Base-by-base conservation (phyloP, 352 stramenopile genomes). In the Globisporangium uncinulatum region DNA sequence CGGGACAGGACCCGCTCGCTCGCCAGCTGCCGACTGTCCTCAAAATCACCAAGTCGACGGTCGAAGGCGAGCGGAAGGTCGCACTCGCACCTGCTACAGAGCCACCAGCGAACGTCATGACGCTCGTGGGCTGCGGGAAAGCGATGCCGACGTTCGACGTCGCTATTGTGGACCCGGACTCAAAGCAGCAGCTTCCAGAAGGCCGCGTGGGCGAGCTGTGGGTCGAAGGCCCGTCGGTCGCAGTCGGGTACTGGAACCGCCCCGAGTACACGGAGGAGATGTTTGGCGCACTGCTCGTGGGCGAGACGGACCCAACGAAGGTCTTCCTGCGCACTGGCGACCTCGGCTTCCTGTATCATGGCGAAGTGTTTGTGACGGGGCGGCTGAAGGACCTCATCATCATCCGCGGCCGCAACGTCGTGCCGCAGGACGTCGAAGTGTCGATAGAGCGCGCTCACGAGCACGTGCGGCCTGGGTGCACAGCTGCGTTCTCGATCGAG, bases 131-230 rank as follows among this genome's bases (percentile, higher is more conserved):
- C n/a, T 95, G 85, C 51, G 85, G 85, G 5, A 83, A 86, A 63
- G 55, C 85, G 10, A 91, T 89, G 79, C 77, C 77, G 1, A 90
- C 79, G 17, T 92, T 94, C 65, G 51, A 60, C 3, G 61, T 95
- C n/a, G 39, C 54, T 8, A 76, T 95, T 42, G 81, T 92, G 5
- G 76, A 94, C 49, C 68, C 79, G 0, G 71, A 84, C 17, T 75
- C 79, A n/a, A 74, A 73, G 47, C 63, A 79, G 56, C 20, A 49
- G 41, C 52, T 87, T 24, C 58, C 65, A 34, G 80, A 90, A 24
- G 56, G 74, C 31, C 65, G 84, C 29, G 73, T 92, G 3, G 95
- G 95, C 49, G 95, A 98, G 62, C 87, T 98, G 42, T 98, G 94
- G 93, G 75, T 98, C 7, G 67, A 86, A 46, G 94, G 89, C n/a